Evolutionary conservation across 2,329 filamentous ascomycete species (phyloP).

Genomic region (Gliomastix tumulicola): DNA sequence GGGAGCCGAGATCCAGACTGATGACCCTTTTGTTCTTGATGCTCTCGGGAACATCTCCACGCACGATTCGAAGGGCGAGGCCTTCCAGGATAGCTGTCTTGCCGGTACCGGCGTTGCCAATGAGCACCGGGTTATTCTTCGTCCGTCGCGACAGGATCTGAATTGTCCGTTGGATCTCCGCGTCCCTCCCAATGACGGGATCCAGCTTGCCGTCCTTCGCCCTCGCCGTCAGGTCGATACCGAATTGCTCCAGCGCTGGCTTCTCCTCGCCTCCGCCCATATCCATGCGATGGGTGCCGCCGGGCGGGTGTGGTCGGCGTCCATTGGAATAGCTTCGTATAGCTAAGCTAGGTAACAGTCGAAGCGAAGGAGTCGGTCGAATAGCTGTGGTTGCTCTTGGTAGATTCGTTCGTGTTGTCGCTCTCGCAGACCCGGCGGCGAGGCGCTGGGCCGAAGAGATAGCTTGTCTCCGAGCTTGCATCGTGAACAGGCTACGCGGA

Average conservation of each 20-base stretch:
- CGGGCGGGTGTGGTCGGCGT: conserved; percentile 70
- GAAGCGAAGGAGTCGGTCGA: conserved; percentile 10
- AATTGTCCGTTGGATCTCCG: conserved; percentile 89
- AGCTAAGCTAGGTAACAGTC: conserved; percentile 28
- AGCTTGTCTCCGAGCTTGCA: conserved; percentile 34
- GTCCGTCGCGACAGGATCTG: conserved; percentile 88
- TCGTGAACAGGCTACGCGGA: conserved; percentile 10
- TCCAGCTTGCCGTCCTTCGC: conserved; percentile 88
- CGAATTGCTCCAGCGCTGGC: conserved; percentile 82
- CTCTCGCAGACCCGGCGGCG: conserved; percentile 18
- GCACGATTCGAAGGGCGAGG: conserved; percentile 80
- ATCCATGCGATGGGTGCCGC: conserved; percentile 92
- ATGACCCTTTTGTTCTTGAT: conserved; percentile 93
- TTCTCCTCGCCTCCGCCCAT: conserved; percentile 72
- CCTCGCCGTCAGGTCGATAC: conserved; percentile 79
- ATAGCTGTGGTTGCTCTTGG: conserved; percentile 11
- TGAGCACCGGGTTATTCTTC: conserved; percentile 95
- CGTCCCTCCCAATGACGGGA: conserved; percentile 88
- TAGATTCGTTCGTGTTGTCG: too few relatives aligned
- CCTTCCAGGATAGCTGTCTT: conserved; percentile 94
- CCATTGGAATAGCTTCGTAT: conserved; percentile 59
- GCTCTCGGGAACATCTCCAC: conserved; percentile 89
- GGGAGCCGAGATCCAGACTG: conserved; percentile 77
- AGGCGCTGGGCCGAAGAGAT: conserved; percentile 28
- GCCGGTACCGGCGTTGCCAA: conserved; percentile 82